phyloP scores from a whole-genome alignment of 2,329 filamentous ascomycete species.

The Ophiostoma fasciatum region DNA sequence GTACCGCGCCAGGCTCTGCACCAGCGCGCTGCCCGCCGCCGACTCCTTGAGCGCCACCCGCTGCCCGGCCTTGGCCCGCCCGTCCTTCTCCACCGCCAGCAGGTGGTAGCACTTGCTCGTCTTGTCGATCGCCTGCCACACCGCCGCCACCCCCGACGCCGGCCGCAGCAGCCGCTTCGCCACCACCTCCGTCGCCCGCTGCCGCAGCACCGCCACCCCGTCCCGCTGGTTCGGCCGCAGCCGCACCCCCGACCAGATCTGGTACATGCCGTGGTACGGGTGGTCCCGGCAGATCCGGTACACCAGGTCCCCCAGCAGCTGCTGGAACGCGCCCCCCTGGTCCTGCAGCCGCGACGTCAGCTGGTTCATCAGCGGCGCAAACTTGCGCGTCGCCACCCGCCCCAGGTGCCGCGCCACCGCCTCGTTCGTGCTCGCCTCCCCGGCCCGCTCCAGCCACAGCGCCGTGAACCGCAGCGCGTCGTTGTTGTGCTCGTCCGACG shows the following conservation, averaged over 20 bases:
- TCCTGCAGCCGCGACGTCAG: conserved; percentile 82
- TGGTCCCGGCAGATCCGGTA: conserved; percentile 80
- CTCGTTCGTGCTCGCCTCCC: conserved; percentile 60
- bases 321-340: conserved; percentile 56
- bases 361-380: conserved; percentile 88
- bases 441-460: conserved; percentile 79
- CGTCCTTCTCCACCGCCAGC: conserved; percentile 50
- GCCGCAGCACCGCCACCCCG: conserved; percentile 56
- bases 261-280: conserved; percentile 94
- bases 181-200: conserved; percentile 56
- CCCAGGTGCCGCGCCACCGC: conserved; percentile 57
- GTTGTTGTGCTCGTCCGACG: conserved; percentile 79
- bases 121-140: conserved; percentile 59
- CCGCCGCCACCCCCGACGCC: conserved; percentile 29
- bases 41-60: conserved; percentile 45
- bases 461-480: conserved; percentile 86
- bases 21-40: conserved; percentile 44
- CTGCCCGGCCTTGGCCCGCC: conserved; percentile 51
- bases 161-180: conserved; percentile 43
- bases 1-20: conserved; percentile 46
- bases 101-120: conserved; percentile 53
- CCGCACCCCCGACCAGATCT: conserved; percentile 74
- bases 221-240: conserved; percentile 57
- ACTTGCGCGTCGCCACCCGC: conserved; percentile 77
- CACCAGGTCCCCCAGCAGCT: conserved; percentile 56